Evolutionary conservation across 1,139 yeast genomes (phyloP).

Genomic region (Blastobotrys serpentis): DNA sequence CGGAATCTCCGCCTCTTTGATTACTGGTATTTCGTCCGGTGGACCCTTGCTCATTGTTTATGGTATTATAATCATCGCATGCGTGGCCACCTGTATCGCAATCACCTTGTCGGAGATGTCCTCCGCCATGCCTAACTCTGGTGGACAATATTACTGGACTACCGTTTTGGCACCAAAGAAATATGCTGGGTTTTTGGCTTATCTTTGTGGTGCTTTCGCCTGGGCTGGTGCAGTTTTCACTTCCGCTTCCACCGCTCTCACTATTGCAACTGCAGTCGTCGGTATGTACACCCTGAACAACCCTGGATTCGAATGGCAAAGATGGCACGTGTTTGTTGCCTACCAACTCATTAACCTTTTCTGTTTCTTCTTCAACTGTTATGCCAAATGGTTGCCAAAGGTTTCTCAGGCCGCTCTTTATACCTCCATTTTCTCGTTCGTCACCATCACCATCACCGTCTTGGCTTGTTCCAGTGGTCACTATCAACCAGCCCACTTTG

Average conservation of each 20-base stretch:
- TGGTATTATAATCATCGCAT: slow-evolving; percentile 70
- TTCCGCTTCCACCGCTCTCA: slow-evolving; percentile 31
- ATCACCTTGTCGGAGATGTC: slow-evolving; percentile 52
- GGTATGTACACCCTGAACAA: slow-evolving; percentile 27
- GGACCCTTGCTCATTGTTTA: slow-evolving; percentile 53
- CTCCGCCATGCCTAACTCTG: slow-evolving; percentile 55
- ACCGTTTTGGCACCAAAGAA: slow-evolving; percentile 52
- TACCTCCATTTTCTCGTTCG: slow-evolving; percentile 49
- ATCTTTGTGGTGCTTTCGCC: slow-evolving; percentile 57
- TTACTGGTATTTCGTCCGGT: slow-evolving; percentile 34
- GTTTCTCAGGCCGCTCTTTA: slow-evolving; percentile 48
- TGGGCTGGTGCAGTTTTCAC: slow-evolving; percentile 37
- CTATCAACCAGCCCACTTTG: slow-evolving; percentile 49
- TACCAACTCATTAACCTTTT: slow-evolving; percentile 39
- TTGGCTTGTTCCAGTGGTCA: slow-evolving; percentile 50
- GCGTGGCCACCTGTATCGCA: slow-evolving; percentile 47
- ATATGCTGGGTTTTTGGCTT: slow-evolving; percentile 50
- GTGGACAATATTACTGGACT: slow-evolving; percentile 64
- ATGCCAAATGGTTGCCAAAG: slow-evolving; percentile 40
- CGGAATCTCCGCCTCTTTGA: slow-evolving; percentile 39
- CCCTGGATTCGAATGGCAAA: slow-evolving; percentile 21
- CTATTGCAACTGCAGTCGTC: slow-evolving; percentile 22
- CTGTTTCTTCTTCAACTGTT: slow-evolving; percentile 39
- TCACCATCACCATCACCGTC: slow-evolving; percentile 50
- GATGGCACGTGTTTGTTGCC: slow-evolving; percentile 55